Evolutionary conservation across 1,284 basidiomycete genomes (phyloP).

Genomic region (Leccinum subspadiceum): DNA sequence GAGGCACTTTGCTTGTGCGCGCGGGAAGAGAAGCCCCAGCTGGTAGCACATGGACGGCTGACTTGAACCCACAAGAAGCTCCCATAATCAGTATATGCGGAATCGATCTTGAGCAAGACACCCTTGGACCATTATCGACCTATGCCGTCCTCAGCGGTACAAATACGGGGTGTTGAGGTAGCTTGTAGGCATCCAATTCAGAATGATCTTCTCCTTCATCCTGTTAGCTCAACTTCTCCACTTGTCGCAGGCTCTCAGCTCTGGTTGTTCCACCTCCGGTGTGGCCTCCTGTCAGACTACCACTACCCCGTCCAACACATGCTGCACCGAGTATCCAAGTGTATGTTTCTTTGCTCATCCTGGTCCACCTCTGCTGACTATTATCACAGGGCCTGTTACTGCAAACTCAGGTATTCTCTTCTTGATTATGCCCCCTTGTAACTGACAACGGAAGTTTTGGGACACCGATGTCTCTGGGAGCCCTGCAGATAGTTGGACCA

Average conservation of each 20-base stretch:
- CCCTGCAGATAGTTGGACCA: constrained; percentile 69
- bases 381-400: constrained; percentile 54
- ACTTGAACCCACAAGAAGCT: neutral
- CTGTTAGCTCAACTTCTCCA: constrained; percentile 18
- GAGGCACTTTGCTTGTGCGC: neutral
- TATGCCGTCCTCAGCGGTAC: constrained; percentile 3
- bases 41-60: neutral
- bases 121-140: neutral
- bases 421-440: neutral
- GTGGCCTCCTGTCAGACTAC: constrained; percentile 46
- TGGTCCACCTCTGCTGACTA: neutral
- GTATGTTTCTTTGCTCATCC: constrained; percentile 23
- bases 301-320: constrained; percentile 37
- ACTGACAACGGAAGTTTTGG: constrained; percentile 51
- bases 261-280: constrained; percentile 43
- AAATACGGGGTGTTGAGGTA: constrained; percentile 12
- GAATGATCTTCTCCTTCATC: constrained; percentile 17
- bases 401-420: constrained; percentile 55
- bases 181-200: neutral
- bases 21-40: neutral
- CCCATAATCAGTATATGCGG: neutral
- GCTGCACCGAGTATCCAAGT: constrained; percentile 55
- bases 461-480: constrained; percentile 62
- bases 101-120: neutral
- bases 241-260: constrained; percentile 26